These are phyloP conservation scores for Argentina anserina DNA, from an alignment of 306 rosid genomes.

Conservation along the genomic window DNA sequence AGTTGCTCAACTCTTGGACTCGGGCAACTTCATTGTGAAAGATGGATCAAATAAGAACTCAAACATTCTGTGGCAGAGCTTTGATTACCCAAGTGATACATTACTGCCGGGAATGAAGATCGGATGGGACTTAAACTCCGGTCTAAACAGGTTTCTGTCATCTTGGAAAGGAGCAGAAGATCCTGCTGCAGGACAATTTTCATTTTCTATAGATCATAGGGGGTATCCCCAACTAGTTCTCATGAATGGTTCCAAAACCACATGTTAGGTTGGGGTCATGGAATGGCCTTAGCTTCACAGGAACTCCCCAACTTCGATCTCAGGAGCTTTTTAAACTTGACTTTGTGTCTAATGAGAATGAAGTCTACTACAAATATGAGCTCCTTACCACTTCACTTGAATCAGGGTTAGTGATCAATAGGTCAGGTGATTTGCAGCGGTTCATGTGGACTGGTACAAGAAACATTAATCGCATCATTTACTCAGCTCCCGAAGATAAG, in stretches of 20 bases:
- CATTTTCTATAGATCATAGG: conserved; percentile 6
- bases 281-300: conserved; percentile 38
- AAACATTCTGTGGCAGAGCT: conserved; percentile 50
- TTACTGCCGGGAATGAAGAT: conserved; percentile 54
- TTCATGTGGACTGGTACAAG: conserved; percentile 28
- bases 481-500: conserved; percentile 22
- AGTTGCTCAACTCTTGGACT: conserved; percentile 34
- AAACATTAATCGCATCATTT: not conserved
- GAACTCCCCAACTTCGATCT: not conserved
- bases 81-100: conserved; percentile 54
- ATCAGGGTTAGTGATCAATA: conserved; percentile 42
- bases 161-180: conserved; percentile 45
- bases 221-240: conserved; percentile 32
- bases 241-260: conserved; percentile 29
- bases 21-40: conserved; percentile 48
- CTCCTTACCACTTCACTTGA: conserved; percentile 25
- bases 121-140: conserved; percentile 41
- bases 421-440: conserved; percentile 19
- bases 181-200: conserved; percentile 42
- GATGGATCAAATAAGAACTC: conserved; percentile 16
- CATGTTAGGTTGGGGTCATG: conserved; percentile 44
- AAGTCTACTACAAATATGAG: conserved; percentile 36
- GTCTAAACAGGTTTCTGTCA: conserved; percentile 27
- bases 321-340: not conserved
- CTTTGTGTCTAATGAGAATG: conserved; percentile 31